These are phyloP conservation scores for Lindgomyces ingoldianus DNA, from an alignment of 495 filamentous ascomycete species.

Conservation along the genomic window DNA sequence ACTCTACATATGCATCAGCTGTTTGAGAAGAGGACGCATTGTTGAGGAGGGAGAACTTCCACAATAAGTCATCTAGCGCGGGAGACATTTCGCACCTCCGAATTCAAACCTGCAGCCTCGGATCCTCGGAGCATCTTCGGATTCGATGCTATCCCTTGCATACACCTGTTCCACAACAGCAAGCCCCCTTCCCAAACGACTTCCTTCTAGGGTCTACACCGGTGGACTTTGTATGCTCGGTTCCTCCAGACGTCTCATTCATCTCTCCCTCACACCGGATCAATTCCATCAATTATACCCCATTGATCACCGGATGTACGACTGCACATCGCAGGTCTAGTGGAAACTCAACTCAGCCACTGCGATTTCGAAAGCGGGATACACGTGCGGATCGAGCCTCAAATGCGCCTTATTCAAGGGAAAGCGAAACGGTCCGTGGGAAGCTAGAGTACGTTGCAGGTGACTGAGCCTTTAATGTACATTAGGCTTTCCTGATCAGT, in stretches of 20 bases:
- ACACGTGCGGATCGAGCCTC: too few species aligned
- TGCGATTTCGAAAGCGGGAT: too few species aligned
- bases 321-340: too few species aligned
- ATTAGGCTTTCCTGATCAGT: too few species aligned
- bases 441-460: too few species aligned
- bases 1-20: too few species aligned
- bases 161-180: neutral
- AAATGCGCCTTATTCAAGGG: too few species aligned
- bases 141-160: neutral
- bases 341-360: neutral
- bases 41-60: neutral
- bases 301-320: too few species aligned
- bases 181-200: neutral
- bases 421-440: neutral
- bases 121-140: neutral
- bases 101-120: neutral
- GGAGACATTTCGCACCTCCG: neutral
- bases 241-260: neutral
- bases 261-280: neutral
- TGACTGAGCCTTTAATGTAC: too few species aligned
- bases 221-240: neutral
- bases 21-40: too few species aligned
- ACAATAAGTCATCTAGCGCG: neutral
- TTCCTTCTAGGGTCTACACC: neutral
- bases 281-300: neutral